Conservation (phyloP, 2,329 filamentous ascomycete species). For the Neurospora sp. region DNA sequence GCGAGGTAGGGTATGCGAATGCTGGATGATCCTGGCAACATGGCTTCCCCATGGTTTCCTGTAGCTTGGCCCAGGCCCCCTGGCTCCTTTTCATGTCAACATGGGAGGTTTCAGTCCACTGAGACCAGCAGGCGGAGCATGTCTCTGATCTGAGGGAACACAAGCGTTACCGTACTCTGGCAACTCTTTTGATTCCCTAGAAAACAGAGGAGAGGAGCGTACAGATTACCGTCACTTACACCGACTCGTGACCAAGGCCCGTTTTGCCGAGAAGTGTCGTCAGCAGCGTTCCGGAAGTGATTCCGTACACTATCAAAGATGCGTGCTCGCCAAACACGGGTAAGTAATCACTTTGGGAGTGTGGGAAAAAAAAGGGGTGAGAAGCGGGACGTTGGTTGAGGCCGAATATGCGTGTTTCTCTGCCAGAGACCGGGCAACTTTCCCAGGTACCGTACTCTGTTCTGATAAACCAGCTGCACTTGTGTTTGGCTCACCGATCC, state of each 20-base stretch:
- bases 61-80: background rate
- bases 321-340: background rate
- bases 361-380: background rate
- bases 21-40: background rate
- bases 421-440: background rate
- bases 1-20: background rate
- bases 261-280: background rate
- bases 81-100: background rate
- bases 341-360: background rate
- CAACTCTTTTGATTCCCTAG: background rate
- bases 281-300: background rate
- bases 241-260: background rate
- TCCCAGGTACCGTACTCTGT: background rate
- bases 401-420: background rate
- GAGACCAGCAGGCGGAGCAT: background rate
- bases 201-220: background rate
- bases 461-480: conserved; percentile 1
- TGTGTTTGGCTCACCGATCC: background rate
- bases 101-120: background rate
- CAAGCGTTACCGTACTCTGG: background rate
- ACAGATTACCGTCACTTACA: background rate
- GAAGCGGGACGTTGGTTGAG: conserved; percentile 1
- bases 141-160: background rate
- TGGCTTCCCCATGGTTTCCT: background rate
- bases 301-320: background rate